phyloP scores from a whole-genome alignment of 2,329 filamentous ascomycete genomes.

The Nigrospora osmanthi region DNA sequence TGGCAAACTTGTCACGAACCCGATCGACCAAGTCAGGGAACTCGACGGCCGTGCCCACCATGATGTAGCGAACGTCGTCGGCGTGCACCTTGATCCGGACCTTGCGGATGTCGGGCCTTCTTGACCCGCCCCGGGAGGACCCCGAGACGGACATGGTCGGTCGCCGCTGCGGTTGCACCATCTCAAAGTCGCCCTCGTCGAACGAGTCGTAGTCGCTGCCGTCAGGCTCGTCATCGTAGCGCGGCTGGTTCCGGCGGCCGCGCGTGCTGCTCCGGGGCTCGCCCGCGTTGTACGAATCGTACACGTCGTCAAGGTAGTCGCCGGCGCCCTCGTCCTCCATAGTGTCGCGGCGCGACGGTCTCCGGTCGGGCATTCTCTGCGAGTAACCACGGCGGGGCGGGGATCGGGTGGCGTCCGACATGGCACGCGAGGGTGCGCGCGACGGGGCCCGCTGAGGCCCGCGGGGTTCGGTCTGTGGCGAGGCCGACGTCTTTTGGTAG shows the following conservation, averaged over 20 bases:
- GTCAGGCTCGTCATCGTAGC: conserved; percentile 73
- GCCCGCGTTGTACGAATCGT: conserved; percentile 48
- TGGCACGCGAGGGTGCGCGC: conserved; percentile 20
- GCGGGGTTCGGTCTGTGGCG: conserved; percentile 32
- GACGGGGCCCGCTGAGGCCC: conserved; percentile 28
- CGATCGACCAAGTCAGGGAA: conserved; percentile 72
- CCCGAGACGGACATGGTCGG: conserved; percentile 38
- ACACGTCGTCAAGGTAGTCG: conserved; percentile 60
- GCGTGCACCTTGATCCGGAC: conserved; percentile 89
- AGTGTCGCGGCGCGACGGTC: conserved; percentile 20
- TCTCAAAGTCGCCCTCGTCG: conserved; percentile 74
- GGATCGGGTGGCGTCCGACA: conserved; percentile 20
- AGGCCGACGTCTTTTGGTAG: conserved; percentile 41
- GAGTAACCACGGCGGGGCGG: conserved; percentile 35
- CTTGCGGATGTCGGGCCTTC: conserved; percentile 62
- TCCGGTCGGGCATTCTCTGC: conserved; percentile 27
- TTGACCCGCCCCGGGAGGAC: conserved; percentile 44
- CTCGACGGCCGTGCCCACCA: conserved; percentile 65
- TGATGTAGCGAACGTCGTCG: conserved; percentile 87
- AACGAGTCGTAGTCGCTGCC: conserved; percentile 67
- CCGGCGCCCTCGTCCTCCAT: conserved; percentile 50
- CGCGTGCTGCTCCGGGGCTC: conserved; percentile 27
- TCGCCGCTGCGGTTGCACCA: conserved; percentile 52
- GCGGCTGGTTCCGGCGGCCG: conserved; percentile 38
- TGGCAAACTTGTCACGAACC: conserved; percentile 79